phyloP scores from a whole-genome alignment of 2,329 filamentous ascomycete species.

The Diaporthe ilicicola region DNA sequence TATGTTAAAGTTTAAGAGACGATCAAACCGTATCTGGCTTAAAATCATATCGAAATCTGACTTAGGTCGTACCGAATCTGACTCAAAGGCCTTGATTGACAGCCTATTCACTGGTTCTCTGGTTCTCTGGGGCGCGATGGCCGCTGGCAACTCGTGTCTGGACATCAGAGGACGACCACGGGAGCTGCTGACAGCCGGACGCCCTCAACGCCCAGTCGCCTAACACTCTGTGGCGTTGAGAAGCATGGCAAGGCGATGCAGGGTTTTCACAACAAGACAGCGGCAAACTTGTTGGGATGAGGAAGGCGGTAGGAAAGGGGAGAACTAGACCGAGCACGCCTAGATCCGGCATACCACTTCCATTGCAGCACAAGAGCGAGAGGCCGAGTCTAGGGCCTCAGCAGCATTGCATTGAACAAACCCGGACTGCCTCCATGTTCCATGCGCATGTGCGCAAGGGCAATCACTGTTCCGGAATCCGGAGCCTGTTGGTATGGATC shows the following conservation, averaged over 20 bases:
- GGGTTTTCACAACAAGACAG: neutral
- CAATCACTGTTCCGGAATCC: neutral
- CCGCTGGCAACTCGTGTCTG: neutral
- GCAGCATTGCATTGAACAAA: neutral
- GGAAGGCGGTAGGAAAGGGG: conserved; percentile 16
- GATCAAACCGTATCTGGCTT: conserved; percentile 19
- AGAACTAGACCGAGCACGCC: conserved; percentile 14
- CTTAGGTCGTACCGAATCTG: neutral
- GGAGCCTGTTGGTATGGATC: conserved; percentile 1
- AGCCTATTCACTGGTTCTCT: neutral
- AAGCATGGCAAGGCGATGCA: neutral
- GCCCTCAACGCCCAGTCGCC: neutral
- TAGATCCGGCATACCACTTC: conserved; percentile 18
- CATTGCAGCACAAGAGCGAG: neutral
- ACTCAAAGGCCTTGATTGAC: neutral
- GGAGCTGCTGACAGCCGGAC: neutral
- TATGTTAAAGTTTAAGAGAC: neutral
- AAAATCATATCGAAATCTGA: neutral
- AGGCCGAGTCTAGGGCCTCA: conserved; percentile 2
- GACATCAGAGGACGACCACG: neutral
- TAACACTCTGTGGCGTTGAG: neutral
- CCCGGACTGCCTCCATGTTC: neutral
- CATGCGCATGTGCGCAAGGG: neutral
- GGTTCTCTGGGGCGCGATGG: no score
- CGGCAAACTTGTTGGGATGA: conserved; percentile 11